A percentile compares a stretch with the other conserved stretches of the same genome.
These are phyloP conservation scores for Ambrosia trifida DNA, from an alignment of 129 eudicot species.

Conservation along the genomic window DNA sequence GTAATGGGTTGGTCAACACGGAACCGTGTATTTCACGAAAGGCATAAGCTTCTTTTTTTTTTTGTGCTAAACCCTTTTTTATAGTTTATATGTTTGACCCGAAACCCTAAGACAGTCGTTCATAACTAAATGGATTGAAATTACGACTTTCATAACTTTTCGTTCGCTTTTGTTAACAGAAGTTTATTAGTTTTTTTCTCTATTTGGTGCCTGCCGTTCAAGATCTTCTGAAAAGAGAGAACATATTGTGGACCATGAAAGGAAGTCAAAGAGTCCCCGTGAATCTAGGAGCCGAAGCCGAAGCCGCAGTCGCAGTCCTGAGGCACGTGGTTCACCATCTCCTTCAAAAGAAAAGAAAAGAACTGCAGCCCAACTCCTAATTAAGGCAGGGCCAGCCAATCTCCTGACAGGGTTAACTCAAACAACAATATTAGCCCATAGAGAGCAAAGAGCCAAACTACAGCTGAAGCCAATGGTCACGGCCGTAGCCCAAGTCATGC, in stretches of 20 bases:
- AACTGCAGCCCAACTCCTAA: conserved; percentile 62
- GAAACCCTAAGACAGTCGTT: background rate
- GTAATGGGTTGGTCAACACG: background rate
- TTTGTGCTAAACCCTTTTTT: background rate
- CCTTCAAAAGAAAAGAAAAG: conserved; percentile 50
- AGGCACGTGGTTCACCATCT: conserved; percentile 35
- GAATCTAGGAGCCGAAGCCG: conserved; percentile 28
- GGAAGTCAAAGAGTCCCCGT: conserved; percentile 54
- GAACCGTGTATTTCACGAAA: too few species aligned
- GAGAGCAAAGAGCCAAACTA: conserved; percentile 48
- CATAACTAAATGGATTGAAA: background rate
- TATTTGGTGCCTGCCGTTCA: conserved; percentile 58
- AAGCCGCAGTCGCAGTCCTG: conserved; percentile 55
- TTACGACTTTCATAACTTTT: background rate
- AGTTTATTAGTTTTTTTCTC: background rate
- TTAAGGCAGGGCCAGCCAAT: conserved; percentile 41
- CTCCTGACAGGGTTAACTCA: conserved; percentile 51
- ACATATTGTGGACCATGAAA: conserved; percentile 44
- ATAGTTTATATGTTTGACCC: background rate
- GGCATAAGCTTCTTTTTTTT: background rate
- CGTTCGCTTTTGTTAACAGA: background rate
- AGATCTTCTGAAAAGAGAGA: conserved; percentile 79
- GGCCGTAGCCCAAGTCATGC: conserved; percentile 64
- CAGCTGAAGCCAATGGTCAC: conserved; percentile 51
- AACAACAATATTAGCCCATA: conserved; percentile 63